Evolutionary conservation across 208 protist species (phyloP).

Genomic region (Crithidia acanthocephali): DNA sequence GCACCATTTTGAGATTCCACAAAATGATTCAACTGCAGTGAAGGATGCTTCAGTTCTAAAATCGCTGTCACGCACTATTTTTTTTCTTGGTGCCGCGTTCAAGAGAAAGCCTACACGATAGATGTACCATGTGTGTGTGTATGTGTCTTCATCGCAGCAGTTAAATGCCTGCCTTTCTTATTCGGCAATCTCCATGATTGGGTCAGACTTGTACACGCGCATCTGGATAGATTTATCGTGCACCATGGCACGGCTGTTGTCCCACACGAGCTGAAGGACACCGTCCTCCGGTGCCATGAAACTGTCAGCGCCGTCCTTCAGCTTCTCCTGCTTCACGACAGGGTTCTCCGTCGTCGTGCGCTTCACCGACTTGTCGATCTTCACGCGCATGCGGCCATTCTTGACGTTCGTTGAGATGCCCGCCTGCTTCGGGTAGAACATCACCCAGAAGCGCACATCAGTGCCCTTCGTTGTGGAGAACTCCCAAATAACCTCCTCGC

Average conservation of each 20-base stretch:
- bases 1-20: too few species aligned
- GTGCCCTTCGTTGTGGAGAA: conserved; percentile 49
- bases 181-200: conserved; percentile 17
- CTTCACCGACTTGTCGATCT: conserved; percentile 44
- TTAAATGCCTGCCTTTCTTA: too few species aligned
- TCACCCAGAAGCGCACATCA: conserved; percentile 49
- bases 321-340: conserved; percentile 53
- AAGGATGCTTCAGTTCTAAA: too few species aligned
- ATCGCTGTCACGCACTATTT: too few species aligned
- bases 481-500: conserved; percentile 69
- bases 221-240: conserved; percentile 59
- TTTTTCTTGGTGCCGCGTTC: too few species aligned
- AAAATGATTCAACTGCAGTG: too few species aligned
- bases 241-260: conserved; percentile 63
- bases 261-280: conserved; percentile 59
- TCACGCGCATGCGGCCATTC: conserved; percentile 29
- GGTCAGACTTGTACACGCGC: conserved; percentile 56
- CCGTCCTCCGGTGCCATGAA: conserved; percentile 59
- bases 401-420: conserved; percentile 39
- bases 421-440: conserved; percentile 46
- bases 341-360: conserved; percentile 39
- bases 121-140: too few species aligned
- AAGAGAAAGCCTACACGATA: too few species aligned
- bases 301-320: conserved; percentile 50
- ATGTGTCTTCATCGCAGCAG: too few species aligned